phyloP scores from a whole-genome alignment of 345 rosid species.

The Passiflora organensis region DNA sequence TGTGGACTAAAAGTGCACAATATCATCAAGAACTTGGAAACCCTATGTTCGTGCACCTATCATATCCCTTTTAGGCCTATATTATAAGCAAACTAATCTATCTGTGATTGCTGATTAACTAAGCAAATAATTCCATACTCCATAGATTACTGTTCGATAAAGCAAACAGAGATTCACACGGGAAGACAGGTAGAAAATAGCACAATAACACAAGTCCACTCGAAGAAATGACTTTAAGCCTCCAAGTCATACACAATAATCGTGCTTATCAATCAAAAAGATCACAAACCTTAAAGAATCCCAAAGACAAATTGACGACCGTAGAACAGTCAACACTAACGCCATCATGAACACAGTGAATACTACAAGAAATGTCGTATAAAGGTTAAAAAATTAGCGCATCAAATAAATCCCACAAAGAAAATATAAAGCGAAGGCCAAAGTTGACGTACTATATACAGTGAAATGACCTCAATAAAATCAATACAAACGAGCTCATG shows the following conservation, averaged over 20 bases:
- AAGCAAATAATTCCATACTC: constrained; percentile 16
- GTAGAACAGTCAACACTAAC: constrained; percentile 31
- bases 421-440: constrained; percentile 19
- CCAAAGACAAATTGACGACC: constrained; percentile 19
- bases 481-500: constrained; percentile 22
- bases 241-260: constrained; percentile 11
- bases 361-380: constrained; percentile 31
- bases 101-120: constrained; percentile 21
- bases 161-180: constrained; percentile 1
- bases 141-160: constrained; percentile 46
- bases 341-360: constrained; percentile 18
- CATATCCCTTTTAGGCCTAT: too few species aligned
- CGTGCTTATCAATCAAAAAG: constrained; percentile 16
- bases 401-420: constrained; percentile 35
- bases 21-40: constrained; percentile 30
- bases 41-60: constrained; percentile 43
- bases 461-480: constrained; percentile 46
- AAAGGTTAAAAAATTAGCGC: constrained; percentile 31
- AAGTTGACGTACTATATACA: constrained; percentile 46
- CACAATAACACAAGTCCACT: too few species aligned
- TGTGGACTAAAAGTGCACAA: too few species aligned
- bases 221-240: constrained; percentile 17
- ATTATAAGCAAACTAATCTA: too few species aligned
- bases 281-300: constrained; percentile 47
- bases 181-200: too few species aligned